Evolutionary conservation across 495 filamentous ascomycete species (phyloP), one percentile per base, ranked within the genome.

Genomic region (Trichoderma parareesei): DNA sequence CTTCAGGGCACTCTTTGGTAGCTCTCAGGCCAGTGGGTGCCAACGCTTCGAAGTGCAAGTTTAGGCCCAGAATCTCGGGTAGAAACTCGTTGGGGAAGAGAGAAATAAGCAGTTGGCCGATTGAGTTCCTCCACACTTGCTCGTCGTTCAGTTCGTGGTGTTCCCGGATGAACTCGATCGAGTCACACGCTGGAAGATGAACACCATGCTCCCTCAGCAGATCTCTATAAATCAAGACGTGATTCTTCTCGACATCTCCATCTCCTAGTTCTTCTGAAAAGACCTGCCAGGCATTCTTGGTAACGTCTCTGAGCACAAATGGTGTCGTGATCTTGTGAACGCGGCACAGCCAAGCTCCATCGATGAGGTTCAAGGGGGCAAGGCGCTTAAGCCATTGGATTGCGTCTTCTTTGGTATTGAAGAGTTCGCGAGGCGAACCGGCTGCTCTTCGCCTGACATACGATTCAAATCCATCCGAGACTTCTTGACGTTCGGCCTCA

Each of bases 1-100:
- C 60, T 64, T 80, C 82, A 43, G 67, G 66, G 33, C 83, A 66
- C 66, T 84, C 81, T 46, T 75, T 71, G 13, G 75, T 67, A 6
- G 75, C 77, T 59, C 71, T 72, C 65, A 82, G 66, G 2, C 77
- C 71, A 33, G 81, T 74, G 57, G 78, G 65, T 7, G 74, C 71
- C 8, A 82, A 61, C n/a, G 67, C 62, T 67, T 84, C 81, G 63
- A 75, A 84, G 18, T 77, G 75, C 73, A 82, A 72, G 66, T 82
- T 84, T 64, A 81, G 82, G 2, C 81, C 79, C 10, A 84, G 69
- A 27, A 83, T 78, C 67, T 83, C 81, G 9, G 80, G 81, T 9
- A 84, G 65, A 64, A 84, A 83, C 43, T 84, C 76, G 46, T 76
- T 44, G 2, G 77, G 77, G 60, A 76, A 82, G 2, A 82, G 67